phyloP scores from a whole-genome alignment of 192 early-diverging fungal species.

The Podila horticola region DNA sequence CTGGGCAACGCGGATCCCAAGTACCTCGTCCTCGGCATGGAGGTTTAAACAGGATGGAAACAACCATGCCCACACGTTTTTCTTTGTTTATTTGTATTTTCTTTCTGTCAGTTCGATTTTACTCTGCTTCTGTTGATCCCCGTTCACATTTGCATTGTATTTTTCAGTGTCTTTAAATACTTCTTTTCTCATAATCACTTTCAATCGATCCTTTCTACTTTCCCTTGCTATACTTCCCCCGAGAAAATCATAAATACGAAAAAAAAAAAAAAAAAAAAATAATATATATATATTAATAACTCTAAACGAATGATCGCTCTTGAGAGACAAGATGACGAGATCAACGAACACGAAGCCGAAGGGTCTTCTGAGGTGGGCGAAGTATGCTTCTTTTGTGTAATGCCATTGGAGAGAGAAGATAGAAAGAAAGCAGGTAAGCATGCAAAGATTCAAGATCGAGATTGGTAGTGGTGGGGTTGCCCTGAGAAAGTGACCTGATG shows the following conservation, averaged over 20 bases:
- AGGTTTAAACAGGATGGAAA: constrained; percentile 13
- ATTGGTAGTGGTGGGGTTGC: too few species aligned
- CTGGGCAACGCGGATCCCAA: constrained; percentile 36
- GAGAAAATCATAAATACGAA: not conserved
- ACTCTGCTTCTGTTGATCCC: too few species aligned
- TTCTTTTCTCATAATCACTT: not conserved
- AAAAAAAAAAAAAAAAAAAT: constrained; percentile 4
- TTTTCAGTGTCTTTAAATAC: not conserved
- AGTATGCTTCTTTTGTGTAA: too few species aligned
- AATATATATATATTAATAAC: not conserved
- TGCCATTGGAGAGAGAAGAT: too few species aligned
- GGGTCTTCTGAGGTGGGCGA: too few species aligned
- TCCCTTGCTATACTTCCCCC: constrained; percentile 2
- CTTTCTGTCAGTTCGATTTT: constrained; percentile 1
- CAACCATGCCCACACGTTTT: not conserved
- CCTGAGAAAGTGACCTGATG: too few species aligned
- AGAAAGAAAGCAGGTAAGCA: too few species aligned
- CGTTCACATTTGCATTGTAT: not conserved
- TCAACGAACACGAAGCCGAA: too few species aligned
- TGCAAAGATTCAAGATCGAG: too few species aligned
- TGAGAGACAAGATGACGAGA: too few species aligned
- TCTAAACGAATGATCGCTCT: not conserved
- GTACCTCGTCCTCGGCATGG: constrained; percentile 48
- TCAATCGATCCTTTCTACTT: constrained; percentile 19
- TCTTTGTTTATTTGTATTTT: not conserved